Conservation (phyloP, 2,329 filamentous ascomycete genomes). For the Helotiales sp. region DNA sequence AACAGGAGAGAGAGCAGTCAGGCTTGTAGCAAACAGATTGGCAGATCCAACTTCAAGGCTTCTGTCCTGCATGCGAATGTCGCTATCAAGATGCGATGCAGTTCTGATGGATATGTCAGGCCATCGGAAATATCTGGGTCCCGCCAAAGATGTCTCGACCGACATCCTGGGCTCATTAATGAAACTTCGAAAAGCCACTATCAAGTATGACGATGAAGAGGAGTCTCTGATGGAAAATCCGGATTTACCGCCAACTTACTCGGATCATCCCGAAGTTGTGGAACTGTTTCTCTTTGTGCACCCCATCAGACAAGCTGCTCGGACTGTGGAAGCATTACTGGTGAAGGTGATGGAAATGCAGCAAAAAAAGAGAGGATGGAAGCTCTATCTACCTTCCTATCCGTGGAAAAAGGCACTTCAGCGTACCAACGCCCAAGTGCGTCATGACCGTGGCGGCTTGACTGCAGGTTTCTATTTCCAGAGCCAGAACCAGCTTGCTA, state of each 20-base stretch:
- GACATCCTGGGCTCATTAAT: constrained; percentile 49
- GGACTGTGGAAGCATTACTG: constrained; percentile 53
- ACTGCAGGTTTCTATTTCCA: constrained; percentile 55
- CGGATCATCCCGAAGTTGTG: constrained; percentile 55
- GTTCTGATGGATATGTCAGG: constrained; percentile 60
- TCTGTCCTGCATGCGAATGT: constrained; percentile 52
- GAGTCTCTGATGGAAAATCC: constrained; percentile 52
- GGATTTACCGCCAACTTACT: constrained; percentile 51
- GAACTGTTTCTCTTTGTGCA: constrained; percentile 60
- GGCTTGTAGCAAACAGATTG: constrained; percentile 46
- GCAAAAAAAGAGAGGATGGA: constrained; percentile 47
- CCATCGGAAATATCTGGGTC: constrained; percentile 54
- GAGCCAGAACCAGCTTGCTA: constrained; percentile 40
- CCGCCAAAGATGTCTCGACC: constrained; percentile 48
- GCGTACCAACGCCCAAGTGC: constrained; percentile 60
- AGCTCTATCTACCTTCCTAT: constrained; percentile 57
- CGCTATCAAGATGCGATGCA: constrained; percentile 54
- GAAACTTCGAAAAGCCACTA: constrained; percentile 50
- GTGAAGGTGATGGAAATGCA: constrained; percentile 55
- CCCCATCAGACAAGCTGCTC: constrained; percentile 57
- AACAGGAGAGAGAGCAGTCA: constrained; percentile 40
- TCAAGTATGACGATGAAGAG: constrained; percentile 54
- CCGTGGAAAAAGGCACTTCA: constrained; percentile 58
- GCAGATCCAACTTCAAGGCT: constrained; percentile 53
- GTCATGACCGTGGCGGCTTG: constrained; percentile 62